Evolutionary conservation across 1,284 basidiomycete genomes (phyloP), one percentile per base, ranked within the genome.

Genomic region (Ustilago lituana): DNA sequence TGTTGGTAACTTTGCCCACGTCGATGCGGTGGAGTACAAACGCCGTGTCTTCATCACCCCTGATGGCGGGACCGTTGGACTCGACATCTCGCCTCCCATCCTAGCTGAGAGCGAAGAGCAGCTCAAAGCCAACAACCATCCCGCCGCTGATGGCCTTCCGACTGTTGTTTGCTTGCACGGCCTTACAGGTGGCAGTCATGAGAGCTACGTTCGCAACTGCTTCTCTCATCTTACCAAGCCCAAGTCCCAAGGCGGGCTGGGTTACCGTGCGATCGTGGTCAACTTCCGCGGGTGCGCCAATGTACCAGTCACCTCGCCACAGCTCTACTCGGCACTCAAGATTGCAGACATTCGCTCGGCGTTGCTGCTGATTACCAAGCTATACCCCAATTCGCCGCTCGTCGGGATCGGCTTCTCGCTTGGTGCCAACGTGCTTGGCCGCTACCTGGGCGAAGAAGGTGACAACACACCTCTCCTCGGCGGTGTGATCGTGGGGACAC

Each of bases 341-440:
- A 94, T 93, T 11, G 89, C 92, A 66, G 94, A 98, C 83, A 85
- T 94, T 31, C 88, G 92, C 40, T 88, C 88, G 52, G 91, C 92
- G 1, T 83, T 94, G 39, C 86, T 91, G 78, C 91, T 91, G 83
- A 87, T 98, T 48, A 86, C 89, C 5, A 83, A 87, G 58, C 83
- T 85, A 58, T 94, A 90, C 76, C 94, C 96, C 2, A 83, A 86
- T 20, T 92, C 94, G 0, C 90, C 90, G 7, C 84, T 98, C 35
- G 84, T 94, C 29, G 95, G 92, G 11, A 84, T 96, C 24, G 93
- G 93, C 6, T 98, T 97, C 84, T 96, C 93, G 3, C 87, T 99
- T 41, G 96, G 95, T 47, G 92, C 94, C 33, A 92, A 93, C 77
- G 90, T 98, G 37, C 84, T 98, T 65, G 90, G 92, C n/a, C 88